A percentile compares a stretch with the other conserved stretches of the same genome.
These are phyloP conservation scores for Hortaea werneckii DNA, from an alignment of 2,329 filamentous ascomycete genomes.

Conservation along the genomic window DNA sequence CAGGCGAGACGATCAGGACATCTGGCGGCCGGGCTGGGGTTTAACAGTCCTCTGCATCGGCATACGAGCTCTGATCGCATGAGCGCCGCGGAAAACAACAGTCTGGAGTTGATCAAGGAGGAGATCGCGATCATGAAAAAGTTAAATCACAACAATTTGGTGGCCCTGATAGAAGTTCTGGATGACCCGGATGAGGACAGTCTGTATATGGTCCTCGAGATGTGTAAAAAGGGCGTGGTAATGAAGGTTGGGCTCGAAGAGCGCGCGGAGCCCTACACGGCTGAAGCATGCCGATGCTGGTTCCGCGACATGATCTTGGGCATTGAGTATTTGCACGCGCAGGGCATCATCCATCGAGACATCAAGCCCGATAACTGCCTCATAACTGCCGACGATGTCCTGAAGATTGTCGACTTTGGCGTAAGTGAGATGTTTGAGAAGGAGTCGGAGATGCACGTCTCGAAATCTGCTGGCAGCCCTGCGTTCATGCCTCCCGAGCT, in stretches of 20 bases:
- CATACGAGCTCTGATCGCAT: constrained; percentile 41
- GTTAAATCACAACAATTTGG: constrained; percentile 87
- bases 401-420: constrained; percentile 98
- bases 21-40: constrained; percentile 42
- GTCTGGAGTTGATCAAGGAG: constrained; percentile 80
- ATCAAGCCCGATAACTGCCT: constrained; percentile 97
- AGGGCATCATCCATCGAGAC: constrained; percentile 89
- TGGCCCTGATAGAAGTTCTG: constrained; percentile 83
- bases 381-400: constrained; percentile 78
- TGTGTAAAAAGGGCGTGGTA: constrained; percentile 95
- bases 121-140: constrained; percentile 99
- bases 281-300: constrained; percentile 77
- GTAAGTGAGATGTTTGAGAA: constrained; percentile 98
- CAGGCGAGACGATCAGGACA: constrained; percentile 36
- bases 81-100: constrained; percentile 49
- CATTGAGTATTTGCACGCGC: constrained; percentile 90
- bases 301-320: constrained; percentile 91
- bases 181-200: constrained; percentile 95
- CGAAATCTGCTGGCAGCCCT: constrained; percentile 87
- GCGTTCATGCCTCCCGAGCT: constrained; percentile 91
- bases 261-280: constrained; percentile 67
- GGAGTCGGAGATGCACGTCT: constrained; percentile 73
- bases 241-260: constrained; percentile 93
- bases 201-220: constrained; percentile 96
- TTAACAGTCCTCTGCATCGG: constrained; percentile 55